Percentiles rank a stretch among this genome's conserved stretches.
These are phyloP conservation scores for Candida pseudoviswanathii DNA, from an alignment of 1,139 yeast genomes.

Conservation along the genomic window DNA sequence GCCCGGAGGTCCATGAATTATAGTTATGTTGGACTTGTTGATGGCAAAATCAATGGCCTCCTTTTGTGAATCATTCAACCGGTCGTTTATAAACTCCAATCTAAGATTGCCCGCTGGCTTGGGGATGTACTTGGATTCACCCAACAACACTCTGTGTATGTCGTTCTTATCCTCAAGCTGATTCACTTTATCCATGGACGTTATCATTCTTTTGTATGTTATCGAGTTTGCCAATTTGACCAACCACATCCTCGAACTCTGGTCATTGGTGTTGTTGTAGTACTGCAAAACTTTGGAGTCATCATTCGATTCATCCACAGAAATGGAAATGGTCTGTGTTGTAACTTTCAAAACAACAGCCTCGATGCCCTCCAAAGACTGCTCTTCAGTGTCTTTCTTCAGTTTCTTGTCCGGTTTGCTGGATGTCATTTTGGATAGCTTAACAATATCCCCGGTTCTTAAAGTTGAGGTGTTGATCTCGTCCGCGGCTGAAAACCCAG, in stretches of 20 bases:
- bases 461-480: constrained; percentile 61
- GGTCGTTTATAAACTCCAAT: constrained; percentile 45
- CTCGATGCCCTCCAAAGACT: constrained; percentile 38
- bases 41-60: constrained; percentile 44
- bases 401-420: constrained; percentile 22
- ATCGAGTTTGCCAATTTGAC: constrained; percentile 69
- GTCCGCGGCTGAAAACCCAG: constrained; percentile 41
- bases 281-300: constrained; percentile 49
- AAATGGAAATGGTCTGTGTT: constrained; percentile 50
- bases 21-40: constrained; percentile 41
- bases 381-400: constrained; percentile 21
- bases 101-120: constrained; percentile 14
- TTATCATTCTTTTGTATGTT: constrained; percentile 78
- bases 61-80: constrained; percentile 69
- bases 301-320: constrained; percentile 50
- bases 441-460: constrained; percentile 78
- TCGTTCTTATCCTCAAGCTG: constrained; percentile 45
- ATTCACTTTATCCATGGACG: constrained; percentile 69
- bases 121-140: constrained; percentile 35
- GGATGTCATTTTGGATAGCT: constrained; percentile 39
- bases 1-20: constrained; percentile 55
- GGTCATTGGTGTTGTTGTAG: constrained; percentile 45
- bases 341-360: constrained; percentile 64
- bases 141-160: constrained; percentile 48
- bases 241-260: constrained; percentile 52